Evolutionary conservation across 2,329 filamentous ascomycete species (phyloP), one percentile per base, ranked within the genome.

Genomic region (Apiospora aurea): DNA sequence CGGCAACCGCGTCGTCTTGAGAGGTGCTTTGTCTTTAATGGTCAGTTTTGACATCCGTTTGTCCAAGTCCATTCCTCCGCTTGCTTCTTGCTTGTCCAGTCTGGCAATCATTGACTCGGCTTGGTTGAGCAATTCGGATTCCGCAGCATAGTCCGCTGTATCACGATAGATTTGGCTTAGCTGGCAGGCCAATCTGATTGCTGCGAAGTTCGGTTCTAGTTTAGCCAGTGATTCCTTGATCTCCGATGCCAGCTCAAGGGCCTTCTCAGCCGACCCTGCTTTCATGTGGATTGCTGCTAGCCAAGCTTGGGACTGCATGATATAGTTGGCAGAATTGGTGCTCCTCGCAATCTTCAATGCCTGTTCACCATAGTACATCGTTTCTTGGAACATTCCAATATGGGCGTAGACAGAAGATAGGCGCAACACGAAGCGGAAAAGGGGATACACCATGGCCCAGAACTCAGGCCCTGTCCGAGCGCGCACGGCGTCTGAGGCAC

Each of bases 371-470:
- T 97, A 97, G 79, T 95, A 96, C 0, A 96, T 84, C 1, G 96
- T 96, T 80, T 98, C 96, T 73, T 94, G 91, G 75, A 95, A 94
- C 82, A 97, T 89, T 41, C 96, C 96, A 74, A 96, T 89, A 75
- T 97, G 92, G 0, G 93, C 90, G 76, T 95, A 97, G 1, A 97
- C 85, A 4, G 88, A 88, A 0, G 94, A 94, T 3, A 97, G 88
- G 72, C 95, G 91, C 73, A 91, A 82, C 18, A 97, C 85, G 71
- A 91, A 90, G 43, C 89, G 88, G 76, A 95, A 91, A 26, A 98
- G 87, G 0, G 92, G 90, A 41, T 90, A 89, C 10, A 96, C 91
- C 26, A 97, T 85, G 7, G 88, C 86, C 96, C 96, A 98, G 77
- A 96, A 95, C 2, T 89, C 87, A 0, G 94, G 90, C 69, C 91